Conservation (phyloP, 768 basidiomycete species). For the Dentipellis fragilis region DNA sequence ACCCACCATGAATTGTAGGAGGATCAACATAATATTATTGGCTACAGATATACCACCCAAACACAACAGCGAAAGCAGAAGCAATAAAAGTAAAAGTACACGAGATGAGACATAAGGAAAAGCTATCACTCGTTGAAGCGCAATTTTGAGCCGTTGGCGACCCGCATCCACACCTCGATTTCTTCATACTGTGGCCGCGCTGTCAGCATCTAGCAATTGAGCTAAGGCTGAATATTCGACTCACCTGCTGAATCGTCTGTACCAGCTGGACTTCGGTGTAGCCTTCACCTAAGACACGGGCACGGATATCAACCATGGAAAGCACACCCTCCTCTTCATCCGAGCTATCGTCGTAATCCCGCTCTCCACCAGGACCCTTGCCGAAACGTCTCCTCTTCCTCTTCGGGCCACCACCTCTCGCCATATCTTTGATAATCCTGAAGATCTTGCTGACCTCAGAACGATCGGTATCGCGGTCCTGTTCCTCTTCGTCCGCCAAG, state of each 20-base stretch:
- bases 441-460: conserved; percentile 80
- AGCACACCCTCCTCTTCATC: conserved; percentile 59
- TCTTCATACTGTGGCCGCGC: conserved; percentile 64
- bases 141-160: conserved; percentile 77
- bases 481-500: conserved; percentile 70
- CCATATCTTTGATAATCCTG: conserved; percentile 86
- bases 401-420: conserved; percentile 25
- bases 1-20: background rate
- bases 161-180: conserved; percentile 68
- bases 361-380: conserved; percentile 54
- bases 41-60: background rate
- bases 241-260: conserved; percentile 73
- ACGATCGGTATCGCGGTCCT: conserved; percentile 61
- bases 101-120: background rate
- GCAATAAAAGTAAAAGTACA: conserved; percentile 1
- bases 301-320: conserved; percentile 79
- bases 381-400: conserved; percentile 35
- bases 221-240: conserved; percentile 17
- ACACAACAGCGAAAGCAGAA: conserved; percentile 5
- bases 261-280: conserved; percentile 89
- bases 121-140: conserved; percentile 40
- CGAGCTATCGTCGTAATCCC: conserved; percentile 60
- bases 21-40: background rate
- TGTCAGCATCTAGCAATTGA: conserved; percentile 1
- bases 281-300: conserved; percentile 75